Base-by-base conservation (phyloP, 129 eudicot species). In the Flaveria linearis region DNA sequence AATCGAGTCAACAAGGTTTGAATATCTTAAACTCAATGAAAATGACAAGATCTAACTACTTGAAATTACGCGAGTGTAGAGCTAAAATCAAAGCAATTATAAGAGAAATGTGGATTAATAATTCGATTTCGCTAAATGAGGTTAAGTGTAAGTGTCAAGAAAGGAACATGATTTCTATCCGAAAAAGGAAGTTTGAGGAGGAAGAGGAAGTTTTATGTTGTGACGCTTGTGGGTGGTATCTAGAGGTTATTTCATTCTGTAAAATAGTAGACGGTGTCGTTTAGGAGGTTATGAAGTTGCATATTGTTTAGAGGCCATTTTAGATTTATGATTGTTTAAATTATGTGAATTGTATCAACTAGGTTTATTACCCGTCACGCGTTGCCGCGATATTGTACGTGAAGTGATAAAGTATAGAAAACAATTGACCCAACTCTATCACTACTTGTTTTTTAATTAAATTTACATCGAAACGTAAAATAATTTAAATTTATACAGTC, bases 171-270 rank as follows among this genome's bases (percentile, higher is more conserved):
- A 49, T 15, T 1, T 36, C 45, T 20, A 57, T 74, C 14, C 22
- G 69, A 41, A 80, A 74, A 68, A 78, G 68, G 41, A 78, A 61
- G 25, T 73, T 64, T 22, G 85, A 81, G 5, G 83, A 85, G 18
- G 88, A 85, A n/a, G 83, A 77, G 17, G 84, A 77, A 1, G 75
- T 65, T 65, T 2, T 42, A 5, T 28, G 72, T 61, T 85, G 85
- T 71, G 88, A 85, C 3, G 82, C 67, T 58, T 85, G 88, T 69
- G 82, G 76, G 76, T 85, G 88, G 85, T 68, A 81, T 61, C 53
- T 57, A 7, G 88, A 85, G 76, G 83, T 85, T 9, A 66, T 69
- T 9, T 73, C 77, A 2, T 85, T 85, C 13, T 77, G 85, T 63
- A 77, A 81, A 49, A 81, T 85, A 72, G 76, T 85, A 53, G 73